Base-by-base conservation (phyloP, 371 early-diverging fungal species). In the Lichtheimia ornata region DNA sequence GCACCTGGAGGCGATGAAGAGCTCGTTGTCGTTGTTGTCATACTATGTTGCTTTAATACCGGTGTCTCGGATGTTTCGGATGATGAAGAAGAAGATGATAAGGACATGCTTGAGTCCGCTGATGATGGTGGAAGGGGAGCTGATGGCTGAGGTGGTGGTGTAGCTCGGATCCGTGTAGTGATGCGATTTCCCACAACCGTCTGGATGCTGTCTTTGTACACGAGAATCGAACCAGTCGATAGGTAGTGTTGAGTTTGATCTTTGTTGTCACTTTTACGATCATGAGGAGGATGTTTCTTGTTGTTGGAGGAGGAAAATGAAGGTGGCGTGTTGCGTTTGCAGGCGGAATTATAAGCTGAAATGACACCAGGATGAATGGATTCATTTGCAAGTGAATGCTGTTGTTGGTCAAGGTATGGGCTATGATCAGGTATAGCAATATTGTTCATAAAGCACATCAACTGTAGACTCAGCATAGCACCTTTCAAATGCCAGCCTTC, bases 401-500 rank as follows among this genome's bases (percentile, higher is more conserved):
- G 35, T 11, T 64, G 58, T 11, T 61, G 61, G 17, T 60, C 47
- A 15, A 69, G 42, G 22, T 64, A 69, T 14, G 69, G 69, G 1
- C 50, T 53, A 18, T 64, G 64, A 12, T 58, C 43, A 11, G 69
- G 69, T 4, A 69, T 57, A 12, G 35, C 51, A 12, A 64, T 54
- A 12, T 69, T 64, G 45, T 69, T 51, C 22, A 56, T 50, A 27
- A 69, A 18, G 43, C 69, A 69, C 1, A 64, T 45, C 11, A 67
- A 56, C 58, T 79, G 78, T 24, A 79, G 69, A 15, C 72, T 73
- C 22, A 76, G 59, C 27, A 73, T 64, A 35, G 76, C 57, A 14
- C 75, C 73, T 52, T 76, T 76, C 57, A 75, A 61, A 53, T 77
- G 77, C 56, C 66, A 71, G 53, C 82, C 86, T 47, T 89, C 88